A percentile compares a stretch with the other conserved stretches of the same genome.
Conservation (phyloP, 495 filamentous ascomycete species). For the Aspergillus ellipticus region DNA sequence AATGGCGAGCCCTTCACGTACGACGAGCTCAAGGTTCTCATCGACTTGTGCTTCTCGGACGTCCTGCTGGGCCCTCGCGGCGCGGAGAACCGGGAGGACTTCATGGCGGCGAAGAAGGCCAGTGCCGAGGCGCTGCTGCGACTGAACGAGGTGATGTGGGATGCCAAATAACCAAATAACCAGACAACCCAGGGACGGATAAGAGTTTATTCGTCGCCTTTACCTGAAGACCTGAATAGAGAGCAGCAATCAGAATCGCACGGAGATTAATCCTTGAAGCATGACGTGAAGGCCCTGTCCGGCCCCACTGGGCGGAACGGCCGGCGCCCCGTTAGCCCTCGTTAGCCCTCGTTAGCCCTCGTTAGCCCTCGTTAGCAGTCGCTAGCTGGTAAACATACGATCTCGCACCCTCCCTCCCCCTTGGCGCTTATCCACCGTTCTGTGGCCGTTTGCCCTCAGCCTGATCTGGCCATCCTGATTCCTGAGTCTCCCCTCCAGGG, state of each 20-base stretch:
- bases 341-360: no score
- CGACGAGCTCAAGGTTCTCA: slow-evolving; percentile 77
- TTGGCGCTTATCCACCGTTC: no score
- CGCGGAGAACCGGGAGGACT: slow-evolving; percentile 68
- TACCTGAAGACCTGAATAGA: not conserved
- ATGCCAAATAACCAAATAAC: slow-evolving; percentile 25
- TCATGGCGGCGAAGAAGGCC: slow-evolving; percentile 65
- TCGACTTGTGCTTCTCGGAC: slow-evolving; percentile 87
- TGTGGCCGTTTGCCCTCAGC: no score
- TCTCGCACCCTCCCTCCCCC: no score
- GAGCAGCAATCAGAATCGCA: not conserved
- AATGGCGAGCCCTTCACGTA: slow-evolving; percentile 60
- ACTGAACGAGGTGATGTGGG: slow-evolving; percentile 80
- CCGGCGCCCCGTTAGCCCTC: not conserved
- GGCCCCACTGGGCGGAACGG: not conserved
- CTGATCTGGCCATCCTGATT: no score
- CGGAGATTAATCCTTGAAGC: not conserved
- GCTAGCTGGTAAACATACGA: not conserved
- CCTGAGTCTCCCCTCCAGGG: no score
- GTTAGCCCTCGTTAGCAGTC: no score
- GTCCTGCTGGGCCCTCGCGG: slow-evolving; percentile 52
- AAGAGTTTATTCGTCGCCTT: not conserved
- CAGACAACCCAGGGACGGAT: no score
- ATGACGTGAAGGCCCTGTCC: not conserved
- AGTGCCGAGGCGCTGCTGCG: slow-evolving; percentile 71